Conservation (phyloP, 1,139 yeast genomes). For the Sugiyamaella pinicola region DNA sequence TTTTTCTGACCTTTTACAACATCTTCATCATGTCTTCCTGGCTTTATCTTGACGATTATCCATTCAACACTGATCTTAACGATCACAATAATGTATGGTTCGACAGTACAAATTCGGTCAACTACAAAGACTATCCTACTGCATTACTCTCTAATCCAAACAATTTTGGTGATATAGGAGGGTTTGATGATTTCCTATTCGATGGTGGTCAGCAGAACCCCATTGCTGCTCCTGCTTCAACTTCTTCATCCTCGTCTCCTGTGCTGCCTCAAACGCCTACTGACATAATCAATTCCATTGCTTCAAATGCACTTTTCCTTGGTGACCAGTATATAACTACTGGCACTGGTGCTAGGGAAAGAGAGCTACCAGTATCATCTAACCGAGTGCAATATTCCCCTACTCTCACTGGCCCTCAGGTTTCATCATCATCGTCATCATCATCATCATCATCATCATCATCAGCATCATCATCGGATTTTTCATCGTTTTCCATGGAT, state of each 20-base stretch:
- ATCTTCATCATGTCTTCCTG: constrained; percentile 17
- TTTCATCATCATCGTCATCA: too few relatives aligned
- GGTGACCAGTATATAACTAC: neutral
- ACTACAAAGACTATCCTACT: constrained; percentile 15
- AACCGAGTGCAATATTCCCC: constrained; percentile 12
- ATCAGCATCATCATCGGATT: too few relatives aligned
- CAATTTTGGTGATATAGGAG: constrained; percentile 8
- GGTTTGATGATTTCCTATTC: constrained; percentile 16
- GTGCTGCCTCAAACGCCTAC: constrained; percentile 21
- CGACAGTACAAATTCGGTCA: constrained; percentile 7
- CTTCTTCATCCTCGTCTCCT: constrained; percentile 21
- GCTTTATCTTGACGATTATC: constrained; percentile 17
- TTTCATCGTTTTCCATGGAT: constrained; percentile 16
- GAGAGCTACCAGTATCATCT: neutral
- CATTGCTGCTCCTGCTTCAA: constrained; percentile 11
- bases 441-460: too few relatives aligned
- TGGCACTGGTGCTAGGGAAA: neutral
- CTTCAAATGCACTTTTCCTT: constrained; percentile 5
- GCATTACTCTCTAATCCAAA: constrained; percentile 11
- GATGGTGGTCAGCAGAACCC: neutral
- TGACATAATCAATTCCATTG: constrained; percentile 9
- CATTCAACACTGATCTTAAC: constrained; percentile 8
- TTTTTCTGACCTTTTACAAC: neutral
- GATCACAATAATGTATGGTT: constrained; percentile 10
- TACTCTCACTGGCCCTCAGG: constrained; percentile 3